Conservation (phyloP, 2,329 filamentous ascomycete genomes). For the Cladophialophora carrionii region DNA sequence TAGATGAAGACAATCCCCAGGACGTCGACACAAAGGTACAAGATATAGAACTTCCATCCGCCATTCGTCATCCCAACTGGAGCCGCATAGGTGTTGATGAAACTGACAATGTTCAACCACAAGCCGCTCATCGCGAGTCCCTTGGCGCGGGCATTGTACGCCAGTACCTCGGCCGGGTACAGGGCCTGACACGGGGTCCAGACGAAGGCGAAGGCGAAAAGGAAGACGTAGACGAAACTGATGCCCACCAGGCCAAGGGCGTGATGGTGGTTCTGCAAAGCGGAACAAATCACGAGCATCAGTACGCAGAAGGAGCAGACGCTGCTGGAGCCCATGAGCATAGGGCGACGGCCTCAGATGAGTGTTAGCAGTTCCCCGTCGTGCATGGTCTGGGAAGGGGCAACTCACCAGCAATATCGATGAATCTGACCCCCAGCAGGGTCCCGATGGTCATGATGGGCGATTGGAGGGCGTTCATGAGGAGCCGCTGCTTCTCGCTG, state of each 20-base stretch:
- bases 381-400: background rate
- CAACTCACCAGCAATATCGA: conserved; percentile 44
- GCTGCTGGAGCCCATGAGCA: conserved; percentile 36
- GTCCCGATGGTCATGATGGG: conserved; percentile 50
- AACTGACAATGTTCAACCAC: conserved; percentile 23
- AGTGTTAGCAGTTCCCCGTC: background rate
- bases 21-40: conserved; percentile 45
- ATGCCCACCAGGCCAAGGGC: conserved; percentile 45
- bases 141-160: conserved; percentile 58
- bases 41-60: conserved; percentile 58
- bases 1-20: conserved; percentile 34
- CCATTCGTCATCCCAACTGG: conserved; percentile 55
- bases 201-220: conserved; percentile 55
- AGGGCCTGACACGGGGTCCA: conserved; percentile 52
- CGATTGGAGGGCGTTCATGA: conserved; percentile 50
- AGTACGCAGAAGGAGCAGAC: conserved; percentile 27
- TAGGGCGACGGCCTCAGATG: conserved; percentile 49
- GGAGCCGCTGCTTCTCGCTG: conserved; percentile 43
- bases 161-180: conserved; percentile 58
- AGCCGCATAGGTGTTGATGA: conserved; percentile 56
- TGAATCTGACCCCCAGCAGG: conserved; percentile 51
- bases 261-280: conserved; percentile 41
- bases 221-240: conserved; percentile 59
- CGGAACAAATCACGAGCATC: conserved; percentile 41
- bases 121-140: conserved; percentile 45